Percentiles rank a stretch among this genome's conserved stretches.
Evolutionary conservation across 306 rosid genomes (phyloP).

Genomic region (Begonia peltatifolia): DNA sequence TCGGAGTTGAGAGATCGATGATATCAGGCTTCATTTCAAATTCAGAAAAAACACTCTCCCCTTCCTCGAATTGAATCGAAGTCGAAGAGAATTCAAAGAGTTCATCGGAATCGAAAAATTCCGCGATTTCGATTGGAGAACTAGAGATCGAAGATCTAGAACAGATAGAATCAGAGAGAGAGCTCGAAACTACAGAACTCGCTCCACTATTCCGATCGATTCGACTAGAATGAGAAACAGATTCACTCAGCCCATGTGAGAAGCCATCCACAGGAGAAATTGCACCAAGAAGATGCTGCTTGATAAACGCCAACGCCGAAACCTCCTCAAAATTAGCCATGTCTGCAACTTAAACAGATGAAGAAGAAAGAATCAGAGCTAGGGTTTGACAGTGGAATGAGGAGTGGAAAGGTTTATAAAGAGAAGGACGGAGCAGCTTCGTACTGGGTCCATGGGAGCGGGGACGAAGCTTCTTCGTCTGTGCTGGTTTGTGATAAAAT

Average conservation of each 20-base stretch:
- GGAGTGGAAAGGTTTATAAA: slow-evolving; percentile 8
- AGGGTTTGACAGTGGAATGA: background rate
- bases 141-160: slow-evolving; percentile 20
- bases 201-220: background rate
- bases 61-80: background rate
- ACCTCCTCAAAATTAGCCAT: slow-evolving; percentile 30
- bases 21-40: slow-evolving; percentile 28
- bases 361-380: background rate
- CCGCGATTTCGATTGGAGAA: slow-evolving; percentile 16
- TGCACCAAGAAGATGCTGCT: slow-evolving; percentile 56
- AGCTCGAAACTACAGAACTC: slow-evolving; percentile 2
- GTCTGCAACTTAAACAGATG: background rate
- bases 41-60: slow-evolving; percentile 11
- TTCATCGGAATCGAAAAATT: slow-evolving; percentile 12
- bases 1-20: slow-evolving; percentile 27
- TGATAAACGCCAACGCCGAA: slow-evolving; percentile 34
- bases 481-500: too few relatives aligned
- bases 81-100: slow-evolving; percentile 13
- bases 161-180: slow-evolving; percentile 17
- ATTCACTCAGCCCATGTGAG: background rate
- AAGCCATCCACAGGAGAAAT: slow-evolving; percentile 31
- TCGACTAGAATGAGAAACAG: background rate
- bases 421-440: slow-evolving; percentile 13
- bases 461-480: background rate
- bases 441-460: background rate